A percentile compares a stretch with the other conserved stretches of the same genome.
phyloP scores from a whole-genome alignment of 2,329 filamentous ascomycete species.

The Cucurbitaria berberidis region DNA sequence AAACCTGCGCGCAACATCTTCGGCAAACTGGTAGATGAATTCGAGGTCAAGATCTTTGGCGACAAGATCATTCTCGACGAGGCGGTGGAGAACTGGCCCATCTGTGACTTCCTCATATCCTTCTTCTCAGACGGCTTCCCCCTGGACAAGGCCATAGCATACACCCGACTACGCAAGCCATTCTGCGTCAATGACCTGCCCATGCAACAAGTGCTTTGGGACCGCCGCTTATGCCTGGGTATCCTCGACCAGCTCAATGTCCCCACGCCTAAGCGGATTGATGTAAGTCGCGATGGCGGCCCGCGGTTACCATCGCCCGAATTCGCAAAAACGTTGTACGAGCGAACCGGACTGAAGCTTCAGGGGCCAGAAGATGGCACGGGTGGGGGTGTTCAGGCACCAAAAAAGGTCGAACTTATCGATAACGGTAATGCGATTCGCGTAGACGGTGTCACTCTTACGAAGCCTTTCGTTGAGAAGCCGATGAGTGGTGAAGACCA shows the following conservation, averaged over 20 bases:
- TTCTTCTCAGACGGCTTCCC: conserved; percentile 99
- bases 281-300: conserved; percentile 92
- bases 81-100: conserved; percentile 93
- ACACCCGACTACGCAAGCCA: conserved; percentile 88
- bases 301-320: conserved; percentile 79
- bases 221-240: conserved; percentile 84
- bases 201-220: conserved; percentile 98
- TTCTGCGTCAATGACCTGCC: conserved; percentile 97
- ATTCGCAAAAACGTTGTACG: conserved; percentile 78
- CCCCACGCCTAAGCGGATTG: conserved; percentile 84
- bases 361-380: conserved; percentile 73
- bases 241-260: conserved; percentile 90
- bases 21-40: conserved; percentile 89
- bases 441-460: conserved; percentile 81
- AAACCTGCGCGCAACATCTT: conserved; percentile 97
- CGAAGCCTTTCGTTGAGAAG: conserved; percentile 97
- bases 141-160: conserved; percentile 94
- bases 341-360: conserved; percentile 78
- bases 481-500: conserved; percentile 98
- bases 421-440: conserved; percentile 87
- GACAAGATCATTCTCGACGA: conserved; percentile 99
- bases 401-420: conserved; percentile 78
- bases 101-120: conserved; percentile 95
- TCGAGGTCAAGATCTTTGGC: conserved; percentile 96
- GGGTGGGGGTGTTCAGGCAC: conserved; percentile 61